Conservation (phyloP, 2,329 filamentous ascomycete species). For the Aspergillus sp. region DNA sequence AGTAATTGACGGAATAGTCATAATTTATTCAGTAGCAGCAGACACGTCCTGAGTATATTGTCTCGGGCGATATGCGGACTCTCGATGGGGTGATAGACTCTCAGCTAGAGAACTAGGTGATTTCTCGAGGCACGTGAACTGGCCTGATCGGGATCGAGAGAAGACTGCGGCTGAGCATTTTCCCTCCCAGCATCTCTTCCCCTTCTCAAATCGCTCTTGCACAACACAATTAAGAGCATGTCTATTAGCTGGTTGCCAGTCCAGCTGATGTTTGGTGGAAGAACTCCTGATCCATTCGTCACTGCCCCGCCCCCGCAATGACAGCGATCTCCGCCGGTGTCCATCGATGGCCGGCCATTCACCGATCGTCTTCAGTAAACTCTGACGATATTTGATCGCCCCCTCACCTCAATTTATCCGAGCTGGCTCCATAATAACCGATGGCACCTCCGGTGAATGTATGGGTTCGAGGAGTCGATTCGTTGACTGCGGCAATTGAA, state of each 20-base stretch:
- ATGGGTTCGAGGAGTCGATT: not conserved
- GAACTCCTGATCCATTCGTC: not conserved
- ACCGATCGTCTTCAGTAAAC: not conserved
- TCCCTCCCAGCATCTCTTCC: not conserved
- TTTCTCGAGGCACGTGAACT: not conserved
- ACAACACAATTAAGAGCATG: too few relatives aligned
- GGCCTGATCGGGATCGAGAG: not conserved
- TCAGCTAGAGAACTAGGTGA: not conserved
- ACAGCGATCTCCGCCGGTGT: slow-evolving; percentile 1
- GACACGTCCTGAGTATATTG: too few relatives aligned
- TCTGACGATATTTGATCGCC: not conserved
- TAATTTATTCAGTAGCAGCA: not conserved
- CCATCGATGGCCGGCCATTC: not conserved
- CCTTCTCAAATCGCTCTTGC: not conserved
- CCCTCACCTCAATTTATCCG: slow-evolving; percentile 1
- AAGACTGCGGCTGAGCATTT: too few relatives aligned
- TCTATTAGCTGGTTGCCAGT: too few relatives aligned
- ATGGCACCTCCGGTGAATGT: not conserved
- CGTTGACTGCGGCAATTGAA: not conserved
- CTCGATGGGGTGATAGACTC: not conserved
- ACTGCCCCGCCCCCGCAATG: not conserved
- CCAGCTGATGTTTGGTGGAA: slow-evolving; percentile 6
- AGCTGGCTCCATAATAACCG: slow-evolving; percentile 6
- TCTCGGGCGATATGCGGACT: not conserved
- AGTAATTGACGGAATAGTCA: not conserved